Conservation (phyloP, 345 rosid species). For the Bretschneidera sinensis region DNA sequence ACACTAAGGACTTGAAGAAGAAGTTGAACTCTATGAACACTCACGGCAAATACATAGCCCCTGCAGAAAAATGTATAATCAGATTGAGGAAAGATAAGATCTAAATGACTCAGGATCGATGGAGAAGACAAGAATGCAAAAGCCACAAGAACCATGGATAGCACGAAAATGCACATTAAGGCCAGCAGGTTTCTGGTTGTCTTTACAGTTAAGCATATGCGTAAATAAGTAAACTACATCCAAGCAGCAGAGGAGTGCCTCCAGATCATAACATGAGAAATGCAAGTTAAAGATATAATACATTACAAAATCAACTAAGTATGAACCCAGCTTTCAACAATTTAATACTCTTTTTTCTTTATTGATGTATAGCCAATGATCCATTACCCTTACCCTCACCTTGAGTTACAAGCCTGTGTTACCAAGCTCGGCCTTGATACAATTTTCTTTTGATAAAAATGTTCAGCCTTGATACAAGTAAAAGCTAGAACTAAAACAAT, state of each 20-base stretch:
- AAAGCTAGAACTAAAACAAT: not conserved
- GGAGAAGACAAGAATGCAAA: not conserved
- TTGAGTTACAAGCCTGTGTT: too few species aligned
- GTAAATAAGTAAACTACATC: not conserved
- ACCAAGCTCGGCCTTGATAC: too few species aligned
- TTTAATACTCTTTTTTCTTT: too few species aligned
- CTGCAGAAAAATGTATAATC: slow-evolving; percentile 38
- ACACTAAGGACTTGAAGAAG: slow-evolving; percentile 97
- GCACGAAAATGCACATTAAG: slow-evolving; percentile 6
- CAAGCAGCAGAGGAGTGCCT: not conserved
- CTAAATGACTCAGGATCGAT: not conserved
- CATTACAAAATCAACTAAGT: too few species aligned
- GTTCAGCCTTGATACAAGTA: too few species aligned
- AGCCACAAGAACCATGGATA: not conserved
- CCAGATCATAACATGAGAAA: too few species aligned
- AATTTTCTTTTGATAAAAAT: too few species aligned
- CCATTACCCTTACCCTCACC: too few species aligned
- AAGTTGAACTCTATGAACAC: slow-evolving; percentile 97
- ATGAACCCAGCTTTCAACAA: too few species aligned
- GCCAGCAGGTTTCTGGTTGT: not conserved
- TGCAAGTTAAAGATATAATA: too few species aligned
- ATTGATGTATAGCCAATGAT: too few species aligned
- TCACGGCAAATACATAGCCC: slow-evolving; percentile 95
- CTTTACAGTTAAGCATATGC: not conserved
- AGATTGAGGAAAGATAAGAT: not conserved